Conservation (phyloP, 805 yeast species). For the Wickerhamomyces canadensis region DNA sequence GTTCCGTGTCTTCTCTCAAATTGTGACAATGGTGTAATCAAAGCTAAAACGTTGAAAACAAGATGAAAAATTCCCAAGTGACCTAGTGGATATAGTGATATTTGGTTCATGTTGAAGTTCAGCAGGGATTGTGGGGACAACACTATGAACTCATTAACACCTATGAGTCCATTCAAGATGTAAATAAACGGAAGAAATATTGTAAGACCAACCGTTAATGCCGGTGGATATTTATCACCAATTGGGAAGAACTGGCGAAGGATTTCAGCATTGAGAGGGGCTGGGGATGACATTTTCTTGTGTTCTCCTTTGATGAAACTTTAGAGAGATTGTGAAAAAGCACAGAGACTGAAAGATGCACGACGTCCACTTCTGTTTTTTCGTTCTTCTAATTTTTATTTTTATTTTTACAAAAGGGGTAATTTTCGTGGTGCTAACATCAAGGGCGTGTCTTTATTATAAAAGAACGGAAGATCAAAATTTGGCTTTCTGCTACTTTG, state of each 20-base stretch:
- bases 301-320: too few relatives aligned
- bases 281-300: neutral
- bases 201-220: conserved; percentile 56
- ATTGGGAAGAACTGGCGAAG: conserved; percentile 8
- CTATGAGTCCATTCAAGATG: conserved; percentile 27
- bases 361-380: too few relatives aligned
- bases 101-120: conserved; percentile 31
- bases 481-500: too few relatives aligned
- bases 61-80: conserved; percentile 63
- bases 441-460: too few relatives aligned
- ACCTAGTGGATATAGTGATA: conserved; percentile 65
- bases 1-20: conserved; percentile 79
- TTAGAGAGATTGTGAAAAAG: too few relatives aligned
- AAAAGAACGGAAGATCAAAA: too few relatives aligned
- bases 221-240: conserved; percentile 40
- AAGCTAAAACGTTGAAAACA: conserved; percentile 48
- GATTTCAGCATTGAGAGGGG: neutral
- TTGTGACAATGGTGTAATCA: conserved; percentile 53
- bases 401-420: too few relatives aligned
- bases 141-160: conserved; percentile 34
- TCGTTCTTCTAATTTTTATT: too few relatives aligned
- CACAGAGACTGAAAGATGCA: too few relatives aligned
- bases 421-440: too few relatives aligned
- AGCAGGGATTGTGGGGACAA: conserved; percentile 54
- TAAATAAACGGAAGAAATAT: conserved; percentile 47